These are phyloP conservation scores for Melanopsichium pennsylvanicum DNA, from an alignment of 1,284 basidiomycete genomes.

Conservation along the genomic window DNA sequence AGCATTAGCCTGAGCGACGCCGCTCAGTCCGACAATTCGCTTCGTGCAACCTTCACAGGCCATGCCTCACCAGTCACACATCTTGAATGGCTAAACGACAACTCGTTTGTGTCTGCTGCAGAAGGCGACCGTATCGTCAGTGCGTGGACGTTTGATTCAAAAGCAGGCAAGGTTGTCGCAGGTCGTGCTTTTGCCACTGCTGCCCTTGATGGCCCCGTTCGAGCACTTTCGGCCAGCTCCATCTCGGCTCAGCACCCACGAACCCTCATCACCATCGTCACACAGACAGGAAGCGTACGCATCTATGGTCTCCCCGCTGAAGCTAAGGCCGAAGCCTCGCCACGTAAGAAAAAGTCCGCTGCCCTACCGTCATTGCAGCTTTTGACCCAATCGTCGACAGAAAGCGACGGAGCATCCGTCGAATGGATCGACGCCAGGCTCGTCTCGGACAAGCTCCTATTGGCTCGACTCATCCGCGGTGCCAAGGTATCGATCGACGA, in stretches of 20 bases:
- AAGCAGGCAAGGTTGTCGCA: slow-evolving; percentile 12
- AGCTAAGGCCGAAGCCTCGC: slow-evolving; percentile 33
- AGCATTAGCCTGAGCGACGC: slow-evolving; percentile 42
- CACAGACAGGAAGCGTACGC: slow-evolving; percentile 56
- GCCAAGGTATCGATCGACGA: slow-evolving; percentile 58
- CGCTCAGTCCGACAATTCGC: slow-evolving; percentile 7
- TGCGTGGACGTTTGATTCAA: slow-evolving; percentile 70
- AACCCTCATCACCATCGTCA: slow-evolving; percentile 65
- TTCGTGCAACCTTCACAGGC: slow-evolving; percentile 43
- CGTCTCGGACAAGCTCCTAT: slow-evolving; percentile 32
- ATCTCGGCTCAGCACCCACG: slow-evolving; percentile 62
- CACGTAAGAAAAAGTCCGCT: slow-evolving; percentile 40
- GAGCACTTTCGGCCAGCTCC: slow-evolving; percentile 49
- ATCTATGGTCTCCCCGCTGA: slow-evolving; percentile 54
- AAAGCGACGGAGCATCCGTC: slow-evolving; percentile 13
- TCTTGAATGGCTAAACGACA: slow-evolving; percentile 46
- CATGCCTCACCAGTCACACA: slow-evolving; percentile 61
- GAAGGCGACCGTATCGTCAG: slow-evolving; percentile 80
- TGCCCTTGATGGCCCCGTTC: slow-evolving; percentile 65
- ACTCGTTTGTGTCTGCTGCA: slow-evolving; percentile 74
- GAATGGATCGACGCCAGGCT: slow-evolving; percentile 48
- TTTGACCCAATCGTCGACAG: slow-evolving; percentile 18
- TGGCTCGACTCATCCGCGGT: slow-evolving; percentile 54
- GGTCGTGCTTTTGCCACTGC: slow-evolving; percentile 60
- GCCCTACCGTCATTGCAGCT: slow-evolving; percentile 38